Evolutionary conservation across 2,329 filamentous ascomycete genomes (phyloP), one percentile per base, ranked within the genome.

Genomic region (Teratosphaeria destructans): DNA sequence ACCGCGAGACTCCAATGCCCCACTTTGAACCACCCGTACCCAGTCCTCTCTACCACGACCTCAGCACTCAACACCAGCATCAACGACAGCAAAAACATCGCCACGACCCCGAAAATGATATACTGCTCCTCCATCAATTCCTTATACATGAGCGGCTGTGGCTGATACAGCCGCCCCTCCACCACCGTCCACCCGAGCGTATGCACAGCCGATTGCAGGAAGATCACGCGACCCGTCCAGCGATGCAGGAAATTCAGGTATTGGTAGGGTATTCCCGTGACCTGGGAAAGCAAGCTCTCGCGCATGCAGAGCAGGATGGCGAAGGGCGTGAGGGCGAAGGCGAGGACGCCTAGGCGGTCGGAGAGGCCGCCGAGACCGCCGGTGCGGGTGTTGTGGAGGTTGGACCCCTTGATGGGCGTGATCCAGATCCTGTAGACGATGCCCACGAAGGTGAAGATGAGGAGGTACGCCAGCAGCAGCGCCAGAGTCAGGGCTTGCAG

Each of bases 211-310:
- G 83, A 81, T 69, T 91, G 88, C 0, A 83, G 70, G 58, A 89
- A 82, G 63, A 92, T 89, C 66, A 91, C 79, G 62, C 87, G 86
- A 6, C 88, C 88, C 0, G 86, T 75, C 88, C 88, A 91, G 35
- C 87, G 84, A 71, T 90, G 88, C 23, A 91, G 75, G 68, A 91
- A 91, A 72, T 88, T 86, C 78, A 91, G 90, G 66, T 82, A 83
- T 65, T 90, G 87, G 53, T 68, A 89, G 0, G 88, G 87, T 0
- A 91, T 78, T 1, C 88, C 88, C 0, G 87, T 91, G 55, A 89
- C 71, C 14, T 88, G 70, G 0, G 84, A 87, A 3, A 91, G 79
- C 1, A 90, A 75, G 0, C 85, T 88, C 69, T 91, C 88, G 49
- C 88, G 80, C 60, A 78, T 85, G n/a, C 82, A 79, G 12, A 91